Base-by-base conservation (phyloP, 305 asterid species). In the Fraxinus albicans region DNA sequence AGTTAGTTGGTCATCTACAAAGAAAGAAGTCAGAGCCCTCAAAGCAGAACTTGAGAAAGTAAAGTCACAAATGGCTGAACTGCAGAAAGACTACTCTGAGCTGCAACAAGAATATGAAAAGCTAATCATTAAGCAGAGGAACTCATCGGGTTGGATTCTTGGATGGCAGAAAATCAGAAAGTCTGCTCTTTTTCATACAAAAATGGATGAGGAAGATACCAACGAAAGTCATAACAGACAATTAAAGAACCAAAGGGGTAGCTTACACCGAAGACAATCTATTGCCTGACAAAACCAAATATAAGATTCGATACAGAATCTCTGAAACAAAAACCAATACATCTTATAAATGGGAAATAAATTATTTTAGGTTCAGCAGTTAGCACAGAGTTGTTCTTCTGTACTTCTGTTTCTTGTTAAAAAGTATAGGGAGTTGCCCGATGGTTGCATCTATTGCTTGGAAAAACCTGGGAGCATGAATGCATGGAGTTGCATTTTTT, bases 1-100 rank as follows among this genome's bases (percentile, higher is more conserved):
- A 73, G 84, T 86, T 34, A 81, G 78, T 44, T 78, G 83, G 81
- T 86, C 89, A 40, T 88, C 91, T 17, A 88, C 92, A 70, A 90
- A 90, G 91, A 89, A 90, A 82, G 97, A 95, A 82, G 91, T 93
- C 77, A 85, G 88, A 67, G 80, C 89, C 77, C 95, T 95, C 58
- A 91, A 84, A 87, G 78, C 85, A 84, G 98, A 93, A 87, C 85
- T 95, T 70, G 96, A 93, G 80, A 89, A 84, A 50, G 85, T 92
- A 78, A 94, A 90, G 87, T 77, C 40, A 23, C 89, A 91, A 81
- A 90, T 95, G 90, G 84, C 75, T 81, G 95, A 89, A 85, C 77
- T 92, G 86, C 95, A 91, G 34, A 91, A 85, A 77, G 91, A 93
- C 86, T 88, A 91, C 87, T 87, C 90, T 5, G 92, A 86, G 73